Evolutionary conservation across 192 early-diverging fungal species (phyloP).

Genomic region (Physocladia obscura): DNA sequence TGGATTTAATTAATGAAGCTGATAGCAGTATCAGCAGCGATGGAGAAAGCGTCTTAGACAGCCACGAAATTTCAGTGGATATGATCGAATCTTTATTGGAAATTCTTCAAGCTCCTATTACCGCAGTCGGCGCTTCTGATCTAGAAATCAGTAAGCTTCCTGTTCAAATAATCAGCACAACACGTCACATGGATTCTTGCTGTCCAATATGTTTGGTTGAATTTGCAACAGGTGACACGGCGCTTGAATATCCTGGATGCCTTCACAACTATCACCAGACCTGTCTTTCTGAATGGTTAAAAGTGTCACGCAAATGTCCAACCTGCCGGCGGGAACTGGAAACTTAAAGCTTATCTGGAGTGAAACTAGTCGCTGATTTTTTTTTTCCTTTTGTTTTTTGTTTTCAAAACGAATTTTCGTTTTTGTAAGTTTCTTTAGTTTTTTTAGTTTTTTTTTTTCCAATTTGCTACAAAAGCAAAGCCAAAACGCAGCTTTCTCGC

Average conservation of each 20-base stretch:
- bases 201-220: slow-evolving; percentile 31
- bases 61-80: background rate
- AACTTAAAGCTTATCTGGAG: too few species aligned
- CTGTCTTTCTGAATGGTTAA: slow-evolving; percentile 24
- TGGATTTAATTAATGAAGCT: background rate
- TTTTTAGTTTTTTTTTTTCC: background rate
- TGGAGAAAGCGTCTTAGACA: background rate
- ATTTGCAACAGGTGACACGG: slow-evolving; percentile 24
- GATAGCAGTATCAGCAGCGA: background rate
- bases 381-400: too few species aligned
- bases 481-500: background rate
- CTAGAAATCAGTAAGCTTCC: slow-evolving; percentile 4
- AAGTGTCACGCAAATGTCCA: slow-evolving; percentile 17
- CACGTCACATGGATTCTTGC: slow-evolving; percentile 4
- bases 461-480: background rate
- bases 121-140: background rate
- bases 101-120: background rate
- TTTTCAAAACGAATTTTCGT: too few species aligned
- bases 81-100: slow-evolving; percentile 12
- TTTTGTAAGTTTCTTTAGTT: too few species aligned
- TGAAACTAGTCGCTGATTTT: too few species aligned
- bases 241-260: slow-evolving; percentile 17
- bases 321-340: slow-evolving; percentile 23
- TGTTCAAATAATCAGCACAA: slow-evolving; percentile 5
- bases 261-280: slow-evolving; percentile 7